A percentile compares a stretch with the other conserved stretches of the same genome.
These are phyloP conservation scores for Rhodotorula graminis DNA, from an alignment of 768 basidiomycete genomes.

Conservation along the genomic window DNA sequence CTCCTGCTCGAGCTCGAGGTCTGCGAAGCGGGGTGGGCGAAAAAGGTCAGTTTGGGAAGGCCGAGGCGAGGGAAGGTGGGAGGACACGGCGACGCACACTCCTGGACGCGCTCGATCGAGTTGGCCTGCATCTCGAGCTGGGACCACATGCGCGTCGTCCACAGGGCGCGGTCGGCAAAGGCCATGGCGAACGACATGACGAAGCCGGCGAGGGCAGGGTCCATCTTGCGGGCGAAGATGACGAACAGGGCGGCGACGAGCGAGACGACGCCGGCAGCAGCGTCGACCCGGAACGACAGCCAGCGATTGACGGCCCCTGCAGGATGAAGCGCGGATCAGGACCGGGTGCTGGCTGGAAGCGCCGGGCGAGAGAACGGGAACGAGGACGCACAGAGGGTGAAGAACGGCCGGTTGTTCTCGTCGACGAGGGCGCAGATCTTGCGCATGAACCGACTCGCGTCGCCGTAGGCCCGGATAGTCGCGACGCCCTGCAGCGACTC, in stretches of 20 bases:
- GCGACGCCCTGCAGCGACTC: constrained; percentile 49
- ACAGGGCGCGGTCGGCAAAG: constrained; percentile 49
- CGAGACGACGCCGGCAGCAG: constrained; percentile 47
- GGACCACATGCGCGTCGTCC: constrained; percentile 49
- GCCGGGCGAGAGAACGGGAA: background rate
- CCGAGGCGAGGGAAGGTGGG: background rate
- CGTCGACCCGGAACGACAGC: constrained; percentile 42
- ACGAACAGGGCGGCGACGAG: constrained; percentile 47
- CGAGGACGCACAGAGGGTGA: constrained; percentile 44
- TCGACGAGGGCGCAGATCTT: constrained; percentile 47
- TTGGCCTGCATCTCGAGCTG: constrained; percentile 45
- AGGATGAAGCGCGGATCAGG: too few species aligned
- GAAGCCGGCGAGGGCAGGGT: constrained; percentile 47
- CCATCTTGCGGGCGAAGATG: constrained; percentile 44
- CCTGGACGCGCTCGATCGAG: constrained; percentile 51
- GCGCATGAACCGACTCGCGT: constrained; percentile 48
- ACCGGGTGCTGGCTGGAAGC: too few species aligned
- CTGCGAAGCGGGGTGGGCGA: background rate
- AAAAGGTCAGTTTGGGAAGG: background rate
- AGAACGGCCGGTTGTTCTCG: constrained; percentile 49
- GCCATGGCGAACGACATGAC: constrained; percentile 45
- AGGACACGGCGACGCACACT: constrained; percentile 33
- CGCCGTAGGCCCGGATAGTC: constrained; percentile 50
- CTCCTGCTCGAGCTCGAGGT: constrained; percentile 41
- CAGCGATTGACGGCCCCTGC: constrained; percentile 38